Evolutionary conservation across 192 early-diverging fungal genomes (phyloP).

Genomic region (Rhizophagus sp.): DNA sequence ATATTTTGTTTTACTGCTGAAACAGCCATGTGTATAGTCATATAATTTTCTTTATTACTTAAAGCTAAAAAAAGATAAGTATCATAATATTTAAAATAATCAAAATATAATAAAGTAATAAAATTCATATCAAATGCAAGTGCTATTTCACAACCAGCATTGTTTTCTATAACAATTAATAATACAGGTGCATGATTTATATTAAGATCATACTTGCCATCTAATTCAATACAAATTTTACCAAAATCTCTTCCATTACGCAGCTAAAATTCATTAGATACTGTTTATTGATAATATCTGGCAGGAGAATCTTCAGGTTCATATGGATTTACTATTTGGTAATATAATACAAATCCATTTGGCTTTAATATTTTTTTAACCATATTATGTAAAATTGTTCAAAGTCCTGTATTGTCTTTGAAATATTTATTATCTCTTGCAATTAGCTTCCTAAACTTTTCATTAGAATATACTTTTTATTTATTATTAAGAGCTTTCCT

Average conservation of each 20-base stretch:
- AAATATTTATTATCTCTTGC: background rate
- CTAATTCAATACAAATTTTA: background rate
- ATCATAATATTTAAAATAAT: background rate
- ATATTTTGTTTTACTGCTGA: constrained; percentile 4
- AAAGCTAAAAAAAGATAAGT: background rate
- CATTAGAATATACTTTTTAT: background rate
- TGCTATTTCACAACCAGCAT: background rate
- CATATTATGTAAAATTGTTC: background rate
- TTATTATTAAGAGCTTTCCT: background rate
- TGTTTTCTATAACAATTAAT: background rate
- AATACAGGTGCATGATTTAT: background rate
- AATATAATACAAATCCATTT: background rate
- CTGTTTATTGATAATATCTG: background rate
- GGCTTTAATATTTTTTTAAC: background rate
- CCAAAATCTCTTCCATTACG: background rate
- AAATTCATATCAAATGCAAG: background rate
- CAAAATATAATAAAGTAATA: background rate
- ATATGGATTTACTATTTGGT: background rate
- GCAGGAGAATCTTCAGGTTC: background rate
- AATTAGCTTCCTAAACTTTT: background rate
- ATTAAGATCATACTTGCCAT: constrained; percentile 1
- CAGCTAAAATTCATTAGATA: background rate
- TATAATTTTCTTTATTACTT: background rate
- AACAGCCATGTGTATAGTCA: background rate
- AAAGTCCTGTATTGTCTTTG: background rate